Percentiles rank a stretch among this genome's conserved stretches.
Evolutionary conservation across 140 eudicot species (phyloP).

Genomic region (Anethum foeniculum): DNA sequence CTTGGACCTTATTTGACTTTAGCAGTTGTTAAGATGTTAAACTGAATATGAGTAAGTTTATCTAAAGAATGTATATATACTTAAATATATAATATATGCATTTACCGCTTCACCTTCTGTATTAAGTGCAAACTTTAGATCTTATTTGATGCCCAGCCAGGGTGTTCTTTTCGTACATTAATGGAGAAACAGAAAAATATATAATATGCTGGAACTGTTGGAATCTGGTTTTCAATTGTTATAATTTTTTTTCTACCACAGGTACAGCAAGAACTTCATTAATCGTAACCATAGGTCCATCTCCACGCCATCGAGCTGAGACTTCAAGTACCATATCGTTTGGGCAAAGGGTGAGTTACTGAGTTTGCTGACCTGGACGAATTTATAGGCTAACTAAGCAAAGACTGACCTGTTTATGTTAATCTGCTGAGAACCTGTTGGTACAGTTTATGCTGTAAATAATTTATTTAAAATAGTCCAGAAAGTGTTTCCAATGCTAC

Average conservation of each 20-base stretch:
- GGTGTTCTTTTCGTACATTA: background rate
- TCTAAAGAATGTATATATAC: background rate
- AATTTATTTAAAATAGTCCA: background rate
- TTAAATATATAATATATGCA: no score
- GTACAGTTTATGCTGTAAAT: background rate
- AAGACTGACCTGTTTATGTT: background rate
- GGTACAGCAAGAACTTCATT: slow-evolving; percentile 97
- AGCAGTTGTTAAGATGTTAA: background rate
- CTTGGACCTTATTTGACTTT: slow-evolving; percentile 2
- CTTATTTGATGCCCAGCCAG: background rate
- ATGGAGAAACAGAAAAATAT: background rate
- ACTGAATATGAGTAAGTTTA: background rate
- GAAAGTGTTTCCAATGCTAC: background rate
- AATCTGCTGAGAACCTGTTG: background rate
- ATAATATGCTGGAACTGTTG: background rate
- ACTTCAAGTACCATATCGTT: slow-evolving; percentile 87
- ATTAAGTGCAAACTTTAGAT: background rate
- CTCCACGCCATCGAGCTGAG: slow-evolving; percentile 98
- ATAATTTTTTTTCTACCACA: slow-evolving; percentile 19
- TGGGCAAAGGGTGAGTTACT: slow-evolving; percentile 82
- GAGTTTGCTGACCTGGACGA: slow-evolving; percentile 22
- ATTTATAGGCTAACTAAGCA: background rate
- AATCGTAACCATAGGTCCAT: slow-evolving; percentile 89
- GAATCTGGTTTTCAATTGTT: background rate
- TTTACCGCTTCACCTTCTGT: background rate